Base-by-base conservation (phyloP, 495 filamentous ascomycete species). In the Polyplosphaeria fusca region DNA sequence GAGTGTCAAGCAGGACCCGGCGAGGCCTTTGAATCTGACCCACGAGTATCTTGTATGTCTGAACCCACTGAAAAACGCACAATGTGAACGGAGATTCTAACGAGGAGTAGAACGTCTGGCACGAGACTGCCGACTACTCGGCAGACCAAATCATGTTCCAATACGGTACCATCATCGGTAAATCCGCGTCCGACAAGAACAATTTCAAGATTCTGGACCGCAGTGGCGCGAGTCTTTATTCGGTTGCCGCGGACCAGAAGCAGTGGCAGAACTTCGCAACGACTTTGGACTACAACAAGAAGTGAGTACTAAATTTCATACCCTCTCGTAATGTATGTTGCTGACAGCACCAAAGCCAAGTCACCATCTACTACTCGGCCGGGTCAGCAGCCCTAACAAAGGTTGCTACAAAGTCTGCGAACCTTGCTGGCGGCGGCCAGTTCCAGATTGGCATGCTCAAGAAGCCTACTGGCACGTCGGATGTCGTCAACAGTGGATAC, bases 181-280 rank as follows among this genome's bases (percentile, higher is more conserved):
- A 60, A 25, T 61, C 57, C 16, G 47, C 55, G 5, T 20, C 37
- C 28, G 62, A 61, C 47, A 65, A 61, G 52, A 53, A 61, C 25
- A 65, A 58, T 46, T 65, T 54, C 49, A 65, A 65, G 58, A 54
- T 65, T 26, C 35, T 65, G 16, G 56, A 65, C 42, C 52, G 62
- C 27, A 50, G 24, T n/a, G 56, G 54, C 32, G 35, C 52, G 41
- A 39, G 18, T 14, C 19, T 65, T n/a, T 65, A 58, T 46, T 61
- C 62, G 5, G 46, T 58, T n/a, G 49, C 62, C 14, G 60, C 60
- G 14, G 58, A 57, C 37, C 50, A 37, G 45, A 58, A 40, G 1
- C 2, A 47, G 7, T 65, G 62, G 62, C 62, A 65, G 49, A 61
- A 65, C 52, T 65, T 65, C 49, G 62, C 62, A 5, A 35, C 61